Conservation (phyloP, 371 early-diverging fungal genomes). For the Quaeritorhiza haematococci region DNA sequence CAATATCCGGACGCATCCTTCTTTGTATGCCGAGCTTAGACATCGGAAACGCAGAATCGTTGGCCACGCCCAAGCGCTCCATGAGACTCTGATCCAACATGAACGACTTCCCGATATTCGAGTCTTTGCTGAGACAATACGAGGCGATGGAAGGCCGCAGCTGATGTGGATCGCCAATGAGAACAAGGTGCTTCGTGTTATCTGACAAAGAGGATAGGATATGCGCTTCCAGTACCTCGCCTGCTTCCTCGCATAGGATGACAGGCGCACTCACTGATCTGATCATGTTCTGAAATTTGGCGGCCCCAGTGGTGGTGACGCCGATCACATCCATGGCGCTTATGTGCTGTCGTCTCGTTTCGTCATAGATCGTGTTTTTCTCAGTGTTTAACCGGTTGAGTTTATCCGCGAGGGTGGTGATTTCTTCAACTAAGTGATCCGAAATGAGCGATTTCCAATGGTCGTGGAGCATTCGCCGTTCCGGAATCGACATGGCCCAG, state of each 20-base stretch:
- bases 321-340: constrained; percentile 62
- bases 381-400: constrained; percentile 31
- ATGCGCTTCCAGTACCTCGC: constrained; percentile 69
- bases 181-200: constrained; percentile 55
- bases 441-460: constrained; percentile 43
- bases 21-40: constrained; percentile 55
- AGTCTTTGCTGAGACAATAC: constrained; percentile 20
- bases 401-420: constrained; percentile 11
- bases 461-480: constrained; percentile 50
- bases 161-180: constrained; percentile 74
- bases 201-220: constrained; percentile 54
- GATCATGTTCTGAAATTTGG: constrained; percentile 23
- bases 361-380: constrained; percentile 36
- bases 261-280: constrained; percentile 10
- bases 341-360: too few relatives aligned
- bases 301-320: constrained; percentile 70
- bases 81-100: constrained; percentile 59
- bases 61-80: constrained; percentile 52
- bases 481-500: constrained; percentile 47
- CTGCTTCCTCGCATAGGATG: constrained; percentile 62
- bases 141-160: constrained; percentile 44
- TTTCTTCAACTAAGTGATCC: constrained; percentile 22
- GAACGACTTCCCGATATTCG: constrained; percentile 12
- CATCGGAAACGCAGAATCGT: constrained; percentile 46
- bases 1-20: constrained; percentile 71